Percentiles rank a stretch among this genome's conserved stretches.
Evolutionary conservation across 768 basidiomycete species (phyloP).

Genomic region (Amanita muscaria): DNA sequence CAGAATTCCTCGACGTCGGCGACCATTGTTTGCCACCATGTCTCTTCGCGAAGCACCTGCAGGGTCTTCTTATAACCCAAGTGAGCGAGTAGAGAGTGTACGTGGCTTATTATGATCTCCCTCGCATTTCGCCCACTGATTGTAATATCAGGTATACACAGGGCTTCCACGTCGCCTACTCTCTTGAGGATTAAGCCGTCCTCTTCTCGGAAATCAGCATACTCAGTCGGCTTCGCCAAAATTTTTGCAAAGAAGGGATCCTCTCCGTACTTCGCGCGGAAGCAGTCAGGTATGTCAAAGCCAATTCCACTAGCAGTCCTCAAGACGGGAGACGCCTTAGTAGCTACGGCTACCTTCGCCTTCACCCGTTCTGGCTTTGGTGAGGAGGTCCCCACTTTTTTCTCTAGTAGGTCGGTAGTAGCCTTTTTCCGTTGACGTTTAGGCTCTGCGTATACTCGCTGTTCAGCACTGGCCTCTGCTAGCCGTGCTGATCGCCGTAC

Average conservation of each 20-base stretch:
- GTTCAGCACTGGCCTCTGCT: too few relatives aligned
- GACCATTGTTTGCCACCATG: constrained; percentile 32
- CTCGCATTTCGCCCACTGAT: constrained; percentile 13
- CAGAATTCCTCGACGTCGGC: constrained; percentile 20
- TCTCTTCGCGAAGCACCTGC: constrained; percentile 21
- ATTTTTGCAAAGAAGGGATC: constrained; percentile 8
- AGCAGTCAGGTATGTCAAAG: constrained; percentile 2
- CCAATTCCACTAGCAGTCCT: constrained; percentile 1
- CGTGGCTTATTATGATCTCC: constrained; percentile 27
- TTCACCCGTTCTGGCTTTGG: too few relatives aligned
- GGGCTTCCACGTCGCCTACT: constrained; percentile 3
- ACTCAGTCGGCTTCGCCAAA: constrained; percentile 11
- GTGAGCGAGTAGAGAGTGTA: constrained; percentile 32
- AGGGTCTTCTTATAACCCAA: constrained; percentile 27
- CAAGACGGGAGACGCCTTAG: too few relatives aligned
- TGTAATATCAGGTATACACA: constrained; percentile 18
- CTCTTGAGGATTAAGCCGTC: constrained; percentile 14
- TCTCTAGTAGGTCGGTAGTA: too few relatives aligned
- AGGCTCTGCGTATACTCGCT: too few relatives aligned
- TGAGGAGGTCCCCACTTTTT: too few relatives aligned
- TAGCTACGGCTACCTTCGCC: too few relatives aligned
- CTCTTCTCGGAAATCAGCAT: constrained; percentile 14
- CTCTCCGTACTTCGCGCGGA: constrained; percentile 9
- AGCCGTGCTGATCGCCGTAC: too few relatives aligned
- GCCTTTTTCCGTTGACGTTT: too few relatives aligned